These are phyloP conservation scores for Jamesozyma jinghongensis DNA, from an alignment of 805 yeast genomes.

Conservation along the genomic window DNA sequence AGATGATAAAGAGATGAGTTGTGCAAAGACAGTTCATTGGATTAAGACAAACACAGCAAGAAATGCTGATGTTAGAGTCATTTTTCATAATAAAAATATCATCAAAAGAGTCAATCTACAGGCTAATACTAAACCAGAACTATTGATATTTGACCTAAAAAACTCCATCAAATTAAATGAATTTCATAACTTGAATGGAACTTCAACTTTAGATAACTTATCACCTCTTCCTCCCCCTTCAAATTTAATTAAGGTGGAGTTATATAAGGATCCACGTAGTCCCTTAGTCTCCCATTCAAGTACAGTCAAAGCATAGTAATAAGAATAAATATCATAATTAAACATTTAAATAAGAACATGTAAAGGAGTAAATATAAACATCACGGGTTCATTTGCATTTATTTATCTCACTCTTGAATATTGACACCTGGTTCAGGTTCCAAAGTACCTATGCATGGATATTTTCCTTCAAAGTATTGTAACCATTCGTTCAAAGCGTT, in stretches of 20 bases:
- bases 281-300: not conserved
- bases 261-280: too few species aligned
- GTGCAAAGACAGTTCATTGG: constrained; percentile 19
- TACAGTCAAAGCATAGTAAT: not conserved
- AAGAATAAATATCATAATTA: not conserved
- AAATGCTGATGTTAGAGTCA: constrained; percentile 25
- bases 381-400: too few species aligned
- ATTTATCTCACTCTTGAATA: constrained; percentile 2
- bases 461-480: constrained; percentile 70
- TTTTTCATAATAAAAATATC: constrained; percentile 22
- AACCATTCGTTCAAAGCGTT: constrained; percentile 80
- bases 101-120: constrained; percentile 13
- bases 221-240: too few species aligned
- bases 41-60: constrained; percentile 16
- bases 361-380: not conserved
- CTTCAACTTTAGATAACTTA: too few species aligned
- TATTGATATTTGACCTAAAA: constrained; percentile 15
- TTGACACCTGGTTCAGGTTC: constrained; percentile 35
- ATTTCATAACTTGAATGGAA: constrained; percentile 4
- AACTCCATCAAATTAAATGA: constrained; percentile 15
- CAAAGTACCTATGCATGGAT: constrained; percentile 69
- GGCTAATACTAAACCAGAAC: constrained; percentile 6
- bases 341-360: not conserved
- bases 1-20: constrained; percentile 4
- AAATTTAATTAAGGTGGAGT: too few species aligned